phyloP scores from a whole-genome alignment of 495 filamentous ascomycete genomes.

The Penicillium mononematosum region DNA sequence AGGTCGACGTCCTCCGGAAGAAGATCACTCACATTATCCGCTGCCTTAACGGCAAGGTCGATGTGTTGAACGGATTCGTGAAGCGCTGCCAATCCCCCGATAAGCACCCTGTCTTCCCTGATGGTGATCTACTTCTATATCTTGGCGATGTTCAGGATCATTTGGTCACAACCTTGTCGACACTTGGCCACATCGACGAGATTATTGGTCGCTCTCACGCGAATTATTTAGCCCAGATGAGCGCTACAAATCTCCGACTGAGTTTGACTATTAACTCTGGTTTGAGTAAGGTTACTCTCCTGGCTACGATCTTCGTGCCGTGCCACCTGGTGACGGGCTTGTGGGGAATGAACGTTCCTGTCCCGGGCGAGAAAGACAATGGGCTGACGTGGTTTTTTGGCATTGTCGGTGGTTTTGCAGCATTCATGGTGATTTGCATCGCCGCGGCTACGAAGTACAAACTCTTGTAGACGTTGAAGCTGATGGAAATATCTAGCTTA shows the following conservation, averaged over 20 bases:
- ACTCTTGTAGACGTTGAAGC: slow-evolving; percentile 20
- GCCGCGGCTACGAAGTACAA: slow-evolving; percentile 34
- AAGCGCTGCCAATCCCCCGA: slow-evolving; percentile 84
- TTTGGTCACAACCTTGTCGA: slow-evolving; percentile 93
- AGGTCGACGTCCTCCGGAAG: slow-evolving; percentile 81
- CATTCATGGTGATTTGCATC: slow-evolving; percentile 54
- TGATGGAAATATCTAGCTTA: not conserved
- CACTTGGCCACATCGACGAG: slow-evolving; percentile 87
- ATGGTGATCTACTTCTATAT: slow-evolving; percentile 87
- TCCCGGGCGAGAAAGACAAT: slow-evolving; percentile 61
- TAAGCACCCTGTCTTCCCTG: slow-evolving; percentile 79
- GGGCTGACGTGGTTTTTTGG: slow-evolving; percentile 71
- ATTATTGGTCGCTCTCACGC: slow-evolving; percentile 83
- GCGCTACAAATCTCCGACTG: slow-evolving; percentile 75
- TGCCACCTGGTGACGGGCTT: slow-evolving; percentile 87
- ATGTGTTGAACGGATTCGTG: slow-evolving; percentile 93
- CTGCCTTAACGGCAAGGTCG: slow-evolving; percentile 84
- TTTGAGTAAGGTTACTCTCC: slow-evolving; percentile 86
- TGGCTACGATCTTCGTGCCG: slow-evolving; percentile 88
- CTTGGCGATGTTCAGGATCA: slow-evolving; percentile 95
- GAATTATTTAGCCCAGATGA: slow-evolving; percentile 91
- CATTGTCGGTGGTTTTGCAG: slow-evolving; percentile 64
- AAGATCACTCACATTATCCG: slow-evolving; percentile 87
- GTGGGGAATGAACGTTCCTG: slow-evolving; percentile 92
- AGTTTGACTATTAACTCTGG: slow-evolving; percentile 72